These are phyloP conservation scores for Pichia sp. DNA, from an alignment of 1,139 yeast species.

Conservation along the genomic window DNA sequence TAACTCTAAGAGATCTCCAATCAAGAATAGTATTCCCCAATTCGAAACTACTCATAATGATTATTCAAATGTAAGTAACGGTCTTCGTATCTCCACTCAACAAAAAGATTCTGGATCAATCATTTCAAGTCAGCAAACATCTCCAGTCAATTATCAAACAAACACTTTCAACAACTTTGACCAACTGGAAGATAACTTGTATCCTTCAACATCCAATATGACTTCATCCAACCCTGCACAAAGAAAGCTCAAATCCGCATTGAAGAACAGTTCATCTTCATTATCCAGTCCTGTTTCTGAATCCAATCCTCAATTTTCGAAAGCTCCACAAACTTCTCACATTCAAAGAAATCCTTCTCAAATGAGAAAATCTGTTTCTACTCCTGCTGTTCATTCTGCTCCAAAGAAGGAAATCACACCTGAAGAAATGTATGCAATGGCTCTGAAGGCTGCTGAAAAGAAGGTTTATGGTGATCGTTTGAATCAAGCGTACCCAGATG, in stretches of 20 bases:
- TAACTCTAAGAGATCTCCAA: constrained; percentile 3
- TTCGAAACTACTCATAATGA: constrained; percentile 20
- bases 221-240: background rate
- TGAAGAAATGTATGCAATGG: constrained; percentile 32
- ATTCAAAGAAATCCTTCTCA: background rate
- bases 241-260: constrained; percentile 6
- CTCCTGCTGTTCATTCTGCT: background rate
- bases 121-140: background rate
- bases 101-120: background rate
- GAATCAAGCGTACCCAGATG: constrained; percentile 6
- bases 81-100: background rate
- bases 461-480: constrained; percentile 32
- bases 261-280: constrained; percentile 10
- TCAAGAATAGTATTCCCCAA: constrained; percentile 10
- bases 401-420: constrained; percentile 21
- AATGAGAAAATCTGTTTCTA: background rate
- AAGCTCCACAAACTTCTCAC: background rate
- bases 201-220: background rate
- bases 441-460: constrained; percentile 30
- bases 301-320: background rate
- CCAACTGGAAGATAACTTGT: background rate
- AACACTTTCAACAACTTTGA: background rate
- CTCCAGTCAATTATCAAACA: constrained; percentile 1
- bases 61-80: background rate
- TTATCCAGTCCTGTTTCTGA: constrained; percentile 8